Evolutionary conservation across 257 asterid species (phyloP).

Genomic region (Primulina huaijiensis): DNA sequence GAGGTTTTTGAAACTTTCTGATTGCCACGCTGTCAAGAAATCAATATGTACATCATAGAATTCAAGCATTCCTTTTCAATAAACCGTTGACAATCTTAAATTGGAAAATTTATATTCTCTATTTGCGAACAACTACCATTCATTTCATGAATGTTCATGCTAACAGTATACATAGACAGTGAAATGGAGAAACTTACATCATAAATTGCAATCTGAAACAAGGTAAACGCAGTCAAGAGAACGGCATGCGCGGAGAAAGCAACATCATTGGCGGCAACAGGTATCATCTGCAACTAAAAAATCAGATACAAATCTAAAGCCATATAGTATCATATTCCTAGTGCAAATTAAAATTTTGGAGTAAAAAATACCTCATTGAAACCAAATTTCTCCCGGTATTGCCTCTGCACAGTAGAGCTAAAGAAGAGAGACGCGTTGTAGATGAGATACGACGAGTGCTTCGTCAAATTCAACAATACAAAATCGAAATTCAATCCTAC

Average conservation of each 20-base stretch:
- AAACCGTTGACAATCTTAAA: no score
- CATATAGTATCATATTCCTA: neutral
- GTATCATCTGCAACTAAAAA: constrained; percentile 69
- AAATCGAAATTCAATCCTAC: constrained; percentile 94
- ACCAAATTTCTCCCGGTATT: constrained; percentile 70
- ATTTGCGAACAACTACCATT: no score
- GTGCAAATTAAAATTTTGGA: neutral
- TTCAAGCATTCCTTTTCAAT: neutral
- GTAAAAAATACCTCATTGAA: constrained; percentile 43
- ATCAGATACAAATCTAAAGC: constrained; percentile 9
- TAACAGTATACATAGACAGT: no score
- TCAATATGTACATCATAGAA: neutral
- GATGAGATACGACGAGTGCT: constrained; percentile 81
- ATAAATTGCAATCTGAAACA: constrained; percentile 72
- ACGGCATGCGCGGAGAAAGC: constrained; percentile 93
- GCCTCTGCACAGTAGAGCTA: constrained; percentile 67
- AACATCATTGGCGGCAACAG: constrained; percentile 94
- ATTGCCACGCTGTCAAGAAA: constrained; percentile 60
- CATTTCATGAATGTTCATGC: no score
- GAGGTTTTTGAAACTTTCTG: constrained; percentile 69
- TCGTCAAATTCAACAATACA: constrained; percentile 73
- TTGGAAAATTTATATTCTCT: no score
- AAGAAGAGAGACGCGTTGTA: constrained; percentile 90
- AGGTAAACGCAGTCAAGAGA: constrained; percentile 63
- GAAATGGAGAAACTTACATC: constrained; percentile 41